A percentile compares a stretch with the other conserved stretches of the same genome.
These are phyloP conservation scores for Diplocarpon rosae DNA, from an alignment of 2,329 filamentous ascomycete genomes.

Conservation along the genomic window DNA sequence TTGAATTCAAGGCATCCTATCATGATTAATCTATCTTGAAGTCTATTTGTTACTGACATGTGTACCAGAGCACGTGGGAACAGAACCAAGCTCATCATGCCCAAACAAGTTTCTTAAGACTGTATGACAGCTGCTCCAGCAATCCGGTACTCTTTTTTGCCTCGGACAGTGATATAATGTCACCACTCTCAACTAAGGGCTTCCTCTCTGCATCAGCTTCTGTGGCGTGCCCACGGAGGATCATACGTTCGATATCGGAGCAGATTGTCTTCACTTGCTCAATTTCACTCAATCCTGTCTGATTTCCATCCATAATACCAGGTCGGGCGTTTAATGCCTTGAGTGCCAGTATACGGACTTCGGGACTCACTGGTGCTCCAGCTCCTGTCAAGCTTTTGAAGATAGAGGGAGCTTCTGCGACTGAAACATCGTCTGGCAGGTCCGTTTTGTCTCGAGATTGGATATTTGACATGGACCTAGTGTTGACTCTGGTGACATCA, in stretches of 20 bases:
- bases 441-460: slow-evolving; percentile 24
- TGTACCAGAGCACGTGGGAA: too few relatives aligned
- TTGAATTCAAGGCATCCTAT: too few relatives aligned
- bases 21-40: too few relatives aligned
- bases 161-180: slow-evolving; percentile 75
- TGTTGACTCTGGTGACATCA: slow-evolving; percentile 72
- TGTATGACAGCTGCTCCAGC: slow-evolving; percentile 78
- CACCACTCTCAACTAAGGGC: slow-evolving; percentile 42
- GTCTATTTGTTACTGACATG: too few relatives aligned
- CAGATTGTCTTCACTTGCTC: slow-evolving; percentile 43
- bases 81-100: slow-evolving; percentile 7
- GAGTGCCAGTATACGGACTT: slow-evolving; percentile 37
- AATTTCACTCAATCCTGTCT: slow-evolving; percentile 22
- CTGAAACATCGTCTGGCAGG: slow-evolving; percentile 8
- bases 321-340: slow-evolving; percentile 41
- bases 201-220: slow-evolving; percentile 29
- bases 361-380: neutral
- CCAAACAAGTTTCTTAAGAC: slow-evolving; percentile 92
- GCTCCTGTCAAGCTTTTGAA: slow-evolving; percentile 12
- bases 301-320: slow-evolving; percentile 26
- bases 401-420: slow-evolving; percentile 5
- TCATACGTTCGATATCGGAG: slow-evolving; percentile 63
- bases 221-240: slow-evolving; percentile 36
- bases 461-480: slow-evolving; percentile 59
- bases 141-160: slow-evolving; percentile 80